Conservation (phyloP, 495 filamentous ascomycete genomes). For the Glonium stellatum region DNA sequence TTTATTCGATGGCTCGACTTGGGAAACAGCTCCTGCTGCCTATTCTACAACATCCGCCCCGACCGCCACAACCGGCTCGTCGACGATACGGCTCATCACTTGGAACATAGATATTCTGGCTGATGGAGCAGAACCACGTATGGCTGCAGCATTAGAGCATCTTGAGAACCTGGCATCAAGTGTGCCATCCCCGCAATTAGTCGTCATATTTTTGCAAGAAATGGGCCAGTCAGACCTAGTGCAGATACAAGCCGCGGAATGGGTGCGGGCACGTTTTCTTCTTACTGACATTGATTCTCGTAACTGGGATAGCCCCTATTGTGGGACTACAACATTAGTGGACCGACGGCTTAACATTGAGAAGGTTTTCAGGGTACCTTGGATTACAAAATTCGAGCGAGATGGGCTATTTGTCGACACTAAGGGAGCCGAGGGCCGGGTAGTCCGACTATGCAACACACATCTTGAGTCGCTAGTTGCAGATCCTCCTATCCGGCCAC, state of each 20-base stretch:
- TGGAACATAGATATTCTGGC: constrained; percentile 52
- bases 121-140: constrained; percentile 35
- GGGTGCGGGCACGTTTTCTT: constrained; percentile 42
- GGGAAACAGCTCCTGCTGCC: constrained; percentile 4
- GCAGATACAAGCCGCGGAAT: constrained; percentile 35
- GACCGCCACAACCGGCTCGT: neutral
- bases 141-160: constrained; percentile 40
- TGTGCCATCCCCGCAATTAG: constrained; percentile 14
- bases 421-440: neutral
- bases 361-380: constrained; percentile 44
- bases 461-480: constrained; percentile 48
- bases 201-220: constrained; percentile 48
- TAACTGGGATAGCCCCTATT: constrained; percentile 34
- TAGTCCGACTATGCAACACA: constrained; percentile 45
- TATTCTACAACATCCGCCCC: neutral
- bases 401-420: constrained; percentile 50
- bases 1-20: constrained; percentile 7
- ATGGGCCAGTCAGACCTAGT: constrained; percentile 40
- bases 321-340: constrained; percentile 49
- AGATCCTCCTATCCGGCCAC: constrained; percentile 39
- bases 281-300: constrained; percentile 41
- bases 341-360: constrained; percentile 38
- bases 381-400: constrained; percentile 39
- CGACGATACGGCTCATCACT: constrained; percentile 24
- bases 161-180: constrained; percentile 31